phyloP scores from a whole-genome alignment of 1,284 basidiomycete species.

The Singerocomus inundabilis region DNA sequence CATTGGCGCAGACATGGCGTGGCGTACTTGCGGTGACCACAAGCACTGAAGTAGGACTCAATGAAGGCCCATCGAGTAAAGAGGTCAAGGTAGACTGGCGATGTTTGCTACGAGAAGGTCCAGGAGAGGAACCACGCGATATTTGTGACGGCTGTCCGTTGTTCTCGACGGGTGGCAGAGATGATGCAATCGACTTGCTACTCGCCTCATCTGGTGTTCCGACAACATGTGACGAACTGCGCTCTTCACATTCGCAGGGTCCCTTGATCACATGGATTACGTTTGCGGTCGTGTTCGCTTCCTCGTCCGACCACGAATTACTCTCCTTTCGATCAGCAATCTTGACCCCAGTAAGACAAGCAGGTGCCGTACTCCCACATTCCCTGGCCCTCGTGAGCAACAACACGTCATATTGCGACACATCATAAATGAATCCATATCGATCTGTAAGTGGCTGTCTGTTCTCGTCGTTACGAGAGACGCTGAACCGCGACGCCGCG shows the following conservation, averaged over 20 bases:
- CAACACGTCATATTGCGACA: conserved; percentile 78
- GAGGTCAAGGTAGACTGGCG: conserved; percentile 42
- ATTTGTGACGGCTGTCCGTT: conserved; percentile 21
- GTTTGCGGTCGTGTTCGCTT: conserved; percentile 34
- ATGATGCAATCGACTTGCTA: conserved; percentile 11
- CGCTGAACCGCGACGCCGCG: conserved; percentile 53
- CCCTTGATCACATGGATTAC: conserved; percentile 61
- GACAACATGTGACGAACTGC: conserved; percentile 24
- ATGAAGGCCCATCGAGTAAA: conserved; percentile 31
- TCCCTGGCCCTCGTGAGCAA: conserved; percentile 72
- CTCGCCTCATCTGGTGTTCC: conserved; percentile 13
- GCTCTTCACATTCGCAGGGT: conserved; percentile 56
- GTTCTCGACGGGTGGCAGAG: conserved; percentile 16
- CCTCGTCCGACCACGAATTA: conserved; percentile 70
- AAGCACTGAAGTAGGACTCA: conserved; percentile 50
- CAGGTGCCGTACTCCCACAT: conserved; percentile 73
- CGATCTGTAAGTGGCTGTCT: conserved; percentile 82
- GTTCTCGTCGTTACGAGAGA: conserved; percentile 51
- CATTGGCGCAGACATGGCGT: conserved; percentile 70
- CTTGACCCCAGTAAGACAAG: conserved; percentile 82
- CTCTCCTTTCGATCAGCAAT: conserved; percentile 80
- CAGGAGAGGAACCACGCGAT: conserved; percentile 45
- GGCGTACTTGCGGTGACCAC: conserved; percentile 58
- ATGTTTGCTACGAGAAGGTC: conserved; percentile 48
- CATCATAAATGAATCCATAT: conserved; percentile 93